phyloP scores from a whole-genome alignment of 305 asterid genomes.

The Fraxinus platypoda region DNA sequence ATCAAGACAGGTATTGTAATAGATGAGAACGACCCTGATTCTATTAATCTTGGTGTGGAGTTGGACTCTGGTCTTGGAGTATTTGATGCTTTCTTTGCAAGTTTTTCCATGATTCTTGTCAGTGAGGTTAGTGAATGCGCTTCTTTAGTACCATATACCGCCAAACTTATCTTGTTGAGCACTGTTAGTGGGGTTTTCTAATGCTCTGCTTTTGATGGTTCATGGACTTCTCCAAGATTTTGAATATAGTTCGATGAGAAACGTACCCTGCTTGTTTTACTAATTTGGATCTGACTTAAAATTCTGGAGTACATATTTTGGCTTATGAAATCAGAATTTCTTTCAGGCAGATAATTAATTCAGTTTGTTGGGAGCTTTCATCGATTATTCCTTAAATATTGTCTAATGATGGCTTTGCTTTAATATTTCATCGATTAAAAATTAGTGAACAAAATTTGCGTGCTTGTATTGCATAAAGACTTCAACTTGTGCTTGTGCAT shows the following conservation, averaged over 20 bases:
- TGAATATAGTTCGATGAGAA: constrained; percentile 5
- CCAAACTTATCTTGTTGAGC: constrained; percentile 2
- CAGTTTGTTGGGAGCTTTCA: constrained; percentile 9
- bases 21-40: constrained; percentile 35
- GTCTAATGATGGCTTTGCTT: constrained; percentile 26
- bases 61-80: constrained; percentile 75
- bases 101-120: constrained; percentile 83
- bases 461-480: too few relatives aligned
- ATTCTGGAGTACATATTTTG: not conserved
- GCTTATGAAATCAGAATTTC: constrained; percentile 3
- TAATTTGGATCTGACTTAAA: constrained; percentile 3
- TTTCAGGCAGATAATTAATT: constrained; percentile 6
- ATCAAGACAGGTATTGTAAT: constrained; percentile 43
- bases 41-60: constrained; percentile 39
- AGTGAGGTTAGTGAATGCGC: constrained; percentile 60
- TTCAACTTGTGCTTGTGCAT: too few relatives aligned
- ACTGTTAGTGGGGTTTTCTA: not conserved
- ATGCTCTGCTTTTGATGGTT: constrained; percentile 9
- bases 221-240: not conserved
- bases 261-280: not conserved
- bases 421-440: too few relatives aligned
- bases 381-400: constrained; percentile 14
- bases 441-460: too few relatives aligned
- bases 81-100: constrained; percentile 77
- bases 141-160: not conserved